Evolutionary conservation across 345 rosid species (phyloP).

Genomic region (Cardamine resedifolia): DNA sequence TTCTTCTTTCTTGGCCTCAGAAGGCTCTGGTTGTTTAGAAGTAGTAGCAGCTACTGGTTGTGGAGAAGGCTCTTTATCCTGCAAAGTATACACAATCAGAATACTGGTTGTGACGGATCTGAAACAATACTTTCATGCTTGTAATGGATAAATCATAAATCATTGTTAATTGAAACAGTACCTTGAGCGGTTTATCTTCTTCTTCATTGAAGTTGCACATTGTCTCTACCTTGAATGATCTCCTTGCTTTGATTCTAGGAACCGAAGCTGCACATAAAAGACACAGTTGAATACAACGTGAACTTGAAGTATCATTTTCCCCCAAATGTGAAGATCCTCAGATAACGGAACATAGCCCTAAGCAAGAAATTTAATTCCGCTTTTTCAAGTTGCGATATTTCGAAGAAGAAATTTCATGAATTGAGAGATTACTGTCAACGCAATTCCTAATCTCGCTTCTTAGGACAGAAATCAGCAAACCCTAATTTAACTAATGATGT

Average conservation of each 20-base stretch:
- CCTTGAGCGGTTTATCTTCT: constrained; percentile 51
- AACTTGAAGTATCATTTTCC: neutral
- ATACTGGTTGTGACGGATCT: neutral
- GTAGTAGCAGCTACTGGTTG: constrained; percentile 5
- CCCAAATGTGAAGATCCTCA: no score
- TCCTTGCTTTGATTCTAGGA: constrained; percentile 72
- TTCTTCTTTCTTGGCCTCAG: constrained; percentile 14
- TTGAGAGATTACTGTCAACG: neutral
- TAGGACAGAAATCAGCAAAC: neutral
- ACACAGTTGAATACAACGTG: neutral
- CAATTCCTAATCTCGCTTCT: constrained; percentile 8
- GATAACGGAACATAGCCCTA: neutral
- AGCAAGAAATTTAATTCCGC: neutral
- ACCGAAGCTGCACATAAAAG: constrained; percentile 61
- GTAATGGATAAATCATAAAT: neutral
- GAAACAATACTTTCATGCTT: neutral
- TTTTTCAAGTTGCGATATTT: neutral
- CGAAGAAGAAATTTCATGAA: neutral
- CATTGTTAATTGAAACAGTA: constrained; percentile 28
- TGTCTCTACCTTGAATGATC: constrained; percentile 66
- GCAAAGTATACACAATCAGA: neutral
- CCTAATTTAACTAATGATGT: constrained; percentile 19
- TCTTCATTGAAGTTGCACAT: constrained; percentile 81
- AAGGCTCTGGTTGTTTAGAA: constrained; percentile 13
- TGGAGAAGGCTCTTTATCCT: constrained; percentile 16